Percentiles rank a stretch among this genome's conserved stretches.
Evolutionary conservation across 768 basidiomycete genomes (phyloP).

Genomic region (Lepiota venenata): DNA sequence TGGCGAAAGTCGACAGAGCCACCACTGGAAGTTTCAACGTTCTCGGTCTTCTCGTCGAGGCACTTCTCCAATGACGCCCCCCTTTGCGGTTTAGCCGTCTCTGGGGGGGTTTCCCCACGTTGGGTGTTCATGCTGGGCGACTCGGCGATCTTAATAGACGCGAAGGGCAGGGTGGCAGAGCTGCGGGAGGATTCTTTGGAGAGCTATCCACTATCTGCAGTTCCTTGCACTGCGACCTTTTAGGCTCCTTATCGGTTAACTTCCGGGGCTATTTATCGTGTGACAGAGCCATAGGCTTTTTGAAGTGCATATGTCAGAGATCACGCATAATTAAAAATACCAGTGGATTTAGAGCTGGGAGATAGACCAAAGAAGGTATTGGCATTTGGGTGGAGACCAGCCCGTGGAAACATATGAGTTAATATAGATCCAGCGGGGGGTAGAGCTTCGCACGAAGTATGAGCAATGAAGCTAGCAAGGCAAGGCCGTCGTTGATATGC

Average conservation of each 20-base stretch:
- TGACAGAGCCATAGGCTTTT: not conserved
- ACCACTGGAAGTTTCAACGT: not conserved
- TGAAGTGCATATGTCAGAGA: not conserved
- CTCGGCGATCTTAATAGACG: not conserved
- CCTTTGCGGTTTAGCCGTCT: not conserved
- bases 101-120: not conserved
- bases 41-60: slow-evolving; percentile 31
- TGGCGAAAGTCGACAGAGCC: slow-evolving; percentile 32
- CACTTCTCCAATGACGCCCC: slow-evolving; percentile 11
- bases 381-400: not conserved
- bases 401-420: slow-evolving; percentile 11
- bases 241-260: not conserved
- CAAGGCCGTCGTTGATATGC: not conserved
- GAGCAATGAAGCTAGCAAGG: not conserved
- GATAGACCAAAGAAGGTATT: not conserved
- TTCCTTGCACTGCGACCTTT: not conserved
- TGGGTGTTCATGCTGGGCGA: not conserved
- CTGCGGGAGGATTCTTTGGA: not conserved
- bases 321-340: not conserved
- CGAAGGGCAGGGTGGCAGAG: too few species aligned
- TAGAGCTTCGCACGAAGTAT: not conserved
- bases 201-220: not conserved
- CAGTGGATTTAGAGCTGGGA: slow-evolving; percentile 7
- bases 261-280: not conserved
- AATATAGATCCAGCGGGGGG: not conserved